Evolutionary conservation across 1,284 basidiomycete genomes (phyloP).

Genomic region (Puccinia triticina): DNA sequence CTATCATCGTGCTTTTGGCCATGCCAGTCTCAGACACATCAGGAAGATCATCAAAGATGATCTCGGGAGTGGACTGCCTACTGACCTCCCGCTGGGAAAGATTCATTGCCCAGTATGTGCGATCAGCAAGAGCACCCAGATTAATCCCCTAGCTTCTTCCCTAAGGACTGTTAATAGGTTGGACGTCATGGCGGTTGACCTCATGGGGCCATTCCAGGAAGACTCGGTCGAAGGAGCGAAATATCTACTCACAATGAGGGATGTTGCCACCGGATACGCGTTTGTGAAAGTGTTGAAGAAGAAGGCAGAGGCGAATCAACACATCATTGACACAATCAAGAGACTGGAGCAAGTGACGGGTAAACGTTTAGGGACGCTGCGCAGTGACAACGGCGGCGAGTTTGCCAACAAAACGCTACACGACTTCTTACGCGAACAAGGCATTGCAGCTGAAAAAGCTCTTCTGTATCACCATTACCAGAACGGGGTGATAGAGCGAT

Average conservation of each 20-base stretch:
- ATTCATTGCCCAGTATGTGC: neutral
- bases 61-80: neutral
- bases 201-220: conserved; percentile 20
- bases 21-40: neutral
- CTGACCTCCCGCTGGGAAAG: neutral
- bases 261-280: neutral
- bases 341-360: too few relatives aligned
- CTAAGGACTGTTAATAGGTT: neutral
- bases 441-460: neutral
- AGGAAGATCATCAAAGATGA: neutral
- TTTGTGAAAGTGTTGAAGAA: neutral
- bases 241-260: neutral
- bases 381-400: too few relatives aligned
- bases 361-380: too few relatives aligned
- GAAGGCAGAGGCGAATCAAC: neutral
- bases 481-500: conserved; percentile 1
- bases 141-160: neutral
- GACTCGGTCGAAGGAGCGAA: neutral
- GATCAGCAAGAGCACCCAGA: neutral
- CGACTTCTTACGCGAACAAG: neutral
- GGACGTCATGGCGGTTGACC: neutral
- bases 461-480: conserved; percentile 7
- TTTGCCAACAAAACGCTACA: neutral
- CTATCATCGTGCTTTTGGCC: neutral
- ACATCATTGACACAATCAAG: neutral